Evolutionary conservation across 2,329 filamentous ascomycete species (phyloP), one percentile per base, ranked within the genome.

Genomic region (Blastomyces silverae): DNA sequence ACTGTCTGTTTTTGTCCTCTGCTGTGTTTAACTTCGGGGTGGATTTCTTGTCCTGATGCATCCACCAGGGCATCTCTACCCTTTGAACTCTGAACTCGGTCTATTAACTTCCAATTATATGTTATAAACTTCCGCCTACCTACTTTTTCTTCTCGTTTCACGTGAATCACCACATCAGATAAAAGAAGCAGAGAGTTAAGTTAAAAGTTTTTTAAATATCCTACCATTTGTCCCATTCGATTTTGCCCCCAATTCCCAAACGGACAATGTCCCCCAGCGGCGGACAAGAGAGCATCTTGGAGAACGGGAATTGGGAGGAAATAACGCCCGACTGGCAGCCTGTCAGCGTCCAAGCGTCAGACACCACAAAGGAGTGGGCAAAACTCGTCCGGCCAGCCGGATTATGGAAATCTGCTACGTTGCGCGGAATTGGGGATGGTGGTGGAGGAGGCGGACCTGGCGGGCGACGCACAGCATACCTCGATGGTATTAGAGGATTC

Each of bases 401-500:
- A 15, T 20, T 59, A 25, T 59, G 56, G 56, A 59, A 59, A 15
- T 59, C 56, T 11, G 56, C 56, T n/a, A 44, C 56, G 7, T 22
- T 34, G 37, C 56, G 37, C 56, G 20, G 56, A 17, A 22, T 59
- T 22, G 56, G 5, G 61, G 56, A 37, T 22, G 34, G 37, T 11
- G 34, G 17, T 20, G 39, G 50, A 57, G 34, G 52, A 31, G 53
- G 50, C 42, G 28, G 37, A 13, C 62, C 25, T 34, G 39, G 15
- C n/a, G 52, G 37, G 28, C 28, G 50, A 70, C 17, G 73, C 31
- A 72, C 70, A 4, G 68, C 70, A 28, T 72, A 71, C 53, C 68
- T 72, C 22, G 71, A 72, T 64, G 71, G 70, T 25, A 62, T 72
- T 46, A 62, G 71, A 65, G 71, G 71, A 13, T 62, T 71, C 58